Evolutionary conservation across 2,329 filamentous ascomycete species (phyloP), one percentile per base, ranked within the genome.

Genomic region (Hymenoscyphus albidus): DNA sequence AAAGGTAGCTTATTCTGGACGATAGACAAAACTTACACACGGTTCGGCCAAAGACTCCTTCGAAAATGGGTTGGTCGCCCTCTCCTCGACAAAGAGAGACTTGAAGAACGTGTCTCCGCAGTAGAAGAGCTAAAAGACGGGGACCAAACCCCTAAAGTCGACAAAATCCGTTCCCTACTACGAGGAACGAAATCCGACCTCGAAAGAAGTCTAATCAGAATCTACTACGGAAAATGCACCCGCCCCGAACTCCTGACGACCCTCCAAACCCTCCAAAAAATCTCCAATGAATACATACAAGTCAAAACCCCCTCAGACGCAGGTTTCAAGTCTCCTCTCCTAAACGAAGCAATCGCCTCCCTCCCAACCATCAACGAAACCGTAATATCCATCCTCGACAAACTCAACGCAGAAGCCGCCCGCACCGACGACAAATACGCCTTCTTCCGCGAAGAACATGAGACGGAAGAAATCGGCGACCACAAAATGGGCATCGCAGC

Each of bases 151-250:
- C 77, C 82, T 9, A 82, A 85, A 18, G 87, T 93, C 3, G 91
- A 96, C 70, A 89, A 90, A 67, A 78, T 98, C 1, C 89, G 88
- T 68, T 83, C 80, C 22, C 79, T 98, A 10, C 82, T 99, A 1
- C 80, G 82, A 32, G 89, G 83, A 65, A 88, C 89, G 67, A 92
- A 84, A 74, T 87, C 85, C 5, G 95, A 99, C 74, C 85, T 99
- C 5, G 95, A 99, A 77, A 93, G 95, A 70, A 95, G 91, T 67
- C 81, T 99, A 57, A 93, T 98, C 72, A 87, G 95, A 56, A 96
- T 99, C 65, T 99, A 98, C 80, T 99, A 99, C 77, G 93, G 93
- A 59, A 97, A 96, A 79, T 98, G 93, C 76, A 90, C 91, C 0
- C 88, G 95, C 0, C 90, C 93, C 0, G 95, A 99, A 76, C 85